phyloP scores from a whole-genome alignment of 208 protist genomes.

The Leishmania aethiopica region DNA sequence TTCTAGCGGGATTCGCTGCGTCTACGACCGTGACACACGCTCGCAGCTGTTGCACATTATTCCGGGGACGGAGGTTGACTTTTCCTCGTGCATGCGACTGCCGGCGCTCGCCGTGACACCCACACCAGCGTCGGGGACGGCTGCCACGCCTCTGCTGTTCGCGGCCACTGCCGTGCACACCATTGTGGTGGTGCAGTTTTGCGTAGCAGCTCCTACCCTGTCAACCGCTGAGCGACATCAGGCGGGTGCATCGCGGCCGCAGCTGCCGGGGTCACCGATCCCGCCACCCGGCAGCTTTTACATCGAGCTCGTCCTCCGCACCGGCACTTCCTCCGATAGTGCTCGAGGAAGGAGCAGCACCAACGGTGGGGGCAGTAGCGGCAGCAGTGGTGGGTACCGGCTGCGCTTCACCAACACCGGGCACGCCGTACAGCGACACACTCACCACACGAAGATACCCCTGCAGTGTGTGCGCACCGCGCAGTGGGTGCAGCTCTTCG shows the following conservation, averaged over 20 bases:
- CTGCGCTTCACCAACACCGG: constrained; percentile 52
- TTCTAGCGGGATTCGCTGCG: constrained; percentile 32
- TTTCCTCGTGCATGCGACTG: constrained; percentile 37
- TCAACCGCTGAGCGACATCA: not conserved
- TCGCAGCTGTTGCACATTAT: constrained; percentile 79
- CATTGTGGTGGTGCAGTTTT: constrained; percentile 70
- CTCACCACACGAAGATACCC: constrained; percentile 69
- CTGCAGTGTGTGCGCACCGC: constrained; percentile 49
- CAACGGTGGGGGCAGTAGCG: not conserved
- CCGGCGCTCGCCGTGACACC: constrained; percentile 1
- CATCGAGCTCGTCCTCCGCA: constrained; percentile 24
- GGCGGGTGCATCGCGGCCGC: not conserved
- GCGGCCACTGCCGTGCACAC: not conserved
- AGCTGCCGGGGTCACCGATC: not conserved
- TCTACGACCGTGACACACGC: constrained; percentile 67
- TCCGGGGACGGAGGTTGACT: constrained; percentile 47
- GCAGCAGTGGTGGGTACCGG: constrained; percentile 17
- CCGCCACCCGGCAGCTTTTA: constrained; percentile 22
- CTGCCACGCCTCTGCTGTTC: not conserved
- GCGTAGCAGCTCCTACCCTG: constrained; percentile 15
- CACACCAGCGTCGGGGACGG: not conserved
- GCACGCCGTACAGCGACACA: constrained; percentile 32
- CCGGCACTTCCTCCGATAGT: not conserved
- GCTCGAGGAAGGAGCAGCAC: not conserved
- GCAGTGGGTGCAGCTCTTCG: constrained; percentile 71